Percentiles rank a stretch among this genome's conserved stretches.
These are phyloP conservation scores for Crinitomyces ghanaensis DNA, from an alignment of 805 yeast genomes.

Conservation along the genomic window DNA sequence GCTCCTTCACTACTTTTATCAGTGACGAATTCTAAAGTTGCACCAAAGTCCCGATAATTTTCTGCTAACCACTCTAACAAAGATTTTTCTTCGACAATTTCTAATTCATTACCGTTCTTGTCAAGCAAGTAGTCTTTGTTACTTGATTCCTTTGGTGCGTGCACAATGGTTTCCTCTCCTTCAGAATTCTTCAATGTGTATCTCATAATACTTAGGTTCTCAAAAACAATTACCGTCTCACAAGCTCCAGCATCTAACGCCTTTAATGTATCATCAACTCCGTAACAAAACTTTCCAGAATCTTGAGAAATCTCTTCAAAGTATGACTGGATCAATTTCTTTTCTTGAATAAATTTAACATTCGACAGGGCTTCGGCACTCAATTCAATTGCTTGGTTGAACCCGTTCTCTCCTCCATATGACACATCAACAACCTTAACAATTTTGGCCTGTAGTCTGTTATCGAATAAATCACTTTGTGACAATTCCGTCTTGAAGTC, in stretches of 20 bases:
- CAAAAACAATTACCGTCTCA: constrained; percentile 85
- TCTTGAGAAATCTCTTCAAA: constrained; percentile 97
- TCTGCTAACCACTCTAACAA: constrained; percentile 97
- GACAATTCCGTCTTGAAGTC: constrained; percentile 94
- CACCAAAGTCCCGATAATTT: constrained; percentile 89
- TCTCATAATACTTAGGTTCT: constrained; percentile 77
- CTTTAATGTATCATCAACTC: constrained; percentile 91
- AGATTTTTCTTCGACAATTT: constrained; percentile 69
- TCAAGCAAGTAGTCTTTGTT: constrained; percentile 71
- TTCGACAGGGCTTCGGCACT: constrained; percentile 95
- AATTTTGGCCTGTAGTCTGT: constrained; percentile 75
- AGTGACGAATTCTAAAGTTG: constrained; percentile 89
- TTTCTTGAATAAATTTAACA: constrained; percentile 96
- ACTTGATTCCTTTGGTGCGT: constrained; percentile 59
- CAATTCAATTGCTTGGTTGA: constrained; percentile 97
- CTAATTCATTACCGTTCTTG: constrained; percentile 85
- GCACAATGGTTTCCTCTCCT: constrained; percentile 62
- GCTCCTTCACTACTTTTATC: constrained; percentile 98
- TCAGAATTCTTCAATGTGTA: constrained; percentile 76
- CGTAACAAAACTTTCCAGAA: constrained; percentile 94
- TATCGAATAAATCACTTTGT: constrained; percentile 87
- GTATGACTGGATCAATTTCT: constrained; percentile 82
- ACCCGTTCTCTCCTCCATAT: constrained; percentile 99
- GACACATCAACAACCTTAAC: constrained; percentile 92
- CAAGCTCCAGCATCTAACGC: constrained; percentile 95